Conservation (phyloP, 2,329 filamentous ascomycete genomes). For the Fusarium musae region DNA sequence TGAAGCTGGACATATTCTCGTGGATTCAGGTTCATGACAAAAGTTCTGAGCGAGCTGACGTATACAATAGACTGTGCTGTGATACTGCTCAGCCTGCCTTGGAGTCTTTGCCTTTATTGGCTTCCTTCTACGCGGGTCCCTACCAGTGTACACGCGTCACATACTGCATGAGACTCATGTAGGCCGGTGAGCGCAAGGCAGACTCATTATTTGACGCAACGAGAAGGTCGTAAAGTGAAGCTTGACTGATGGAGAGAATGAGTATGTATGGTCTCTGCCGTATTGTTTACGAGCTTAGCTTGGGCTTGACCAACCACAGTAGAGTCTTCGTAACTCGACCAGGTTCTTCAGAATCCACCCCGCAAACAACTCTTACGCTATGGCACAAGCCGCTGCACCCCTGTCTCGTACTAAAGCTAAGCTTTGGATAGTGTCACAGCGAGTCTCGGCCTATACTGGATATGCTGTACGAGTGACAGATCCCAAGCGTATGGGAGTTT, state of each 20-base stretch:
- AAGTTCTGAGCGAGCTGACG: not conserved
- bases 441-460: not conserved
- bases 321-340: not conserved
- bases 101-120: not conserved
- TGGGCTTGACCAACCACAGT: not conserved
- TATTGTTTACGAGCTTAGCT: not conserved
- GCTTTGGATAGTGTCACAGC: not conserved
- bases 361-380: not conserved
- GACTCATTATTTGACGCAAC: not conserved
- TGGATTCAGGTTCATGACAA: fast-evolving
- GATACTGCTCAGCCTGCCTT: not conserved
- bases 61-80: not conserved
- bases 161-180: too few species aligned
- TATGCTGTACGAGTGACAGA: not conserved
- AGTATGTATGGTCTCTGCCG: not conserved
- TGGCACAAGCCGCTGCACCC: not conserved
- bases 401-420: not conserved
- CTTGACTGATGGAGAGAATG: not conserved
- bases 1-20: not conserved
- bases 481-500: not conserved
- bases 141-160: fast-evolving
- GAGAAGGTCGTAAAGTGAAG: not conserved
- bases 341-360: not conserved
- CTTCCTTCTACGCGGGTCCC: not conserved
- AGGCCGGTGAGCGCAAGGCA: not conserved